These are phyloP conservation scores for Exobasidium cylindrosporum DNA, from an alignment of 1,284 basidiomycete species.

Conservation along the genomic window DNA sequence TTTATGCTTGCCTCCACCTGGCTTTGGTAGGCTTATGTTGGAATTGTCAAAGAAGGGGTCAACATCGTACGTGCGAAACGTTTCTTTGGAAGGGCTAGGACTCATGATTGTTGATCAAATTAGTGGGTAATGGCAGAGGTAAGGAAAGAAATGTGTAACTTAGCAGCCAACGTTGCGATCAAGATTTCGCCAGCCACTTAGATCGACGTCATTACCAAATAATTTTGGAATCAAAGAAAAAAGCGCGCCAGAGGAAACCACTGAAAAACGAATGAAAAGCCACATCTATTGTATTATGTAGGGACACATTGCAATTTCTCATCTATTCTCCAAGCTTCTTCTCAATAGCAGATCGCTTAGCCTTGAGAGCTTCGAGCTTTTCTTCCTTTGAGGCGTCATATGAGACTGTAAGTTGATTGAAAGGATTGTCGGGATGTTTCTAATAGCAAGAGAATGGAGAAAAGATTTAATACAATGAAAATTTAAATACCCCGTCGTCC, in stretches of 20 bases:
- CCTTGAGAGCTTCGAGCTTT: constrained; percentile 68
- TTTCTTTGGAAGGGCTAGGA: neutral
- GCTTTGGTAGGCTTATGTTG: constrained; percentile 21
- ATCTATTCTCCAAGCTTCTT: constrained; percentile 29
- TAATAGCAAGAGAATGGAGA: neutral
- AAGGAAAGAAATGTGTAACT: too few relatives aligned
- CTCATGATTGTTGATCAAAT: neutral
- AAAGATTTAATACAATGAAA: neutral
- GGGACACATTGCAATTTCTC: neutral
- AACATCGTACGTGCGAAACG: constrained; percentile 22
- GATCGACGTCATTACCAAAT: too few relatives aligned
- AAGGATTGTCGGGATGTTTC: constrained; percentile 85
- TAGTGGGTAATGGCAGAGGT: too few relatives aligned
- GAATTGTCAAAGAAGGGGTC: constrained; percentile 38
- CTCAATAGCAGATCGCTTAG: constrained; percentile 49
- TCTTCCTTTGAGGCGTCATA: constrained; percentile 82
- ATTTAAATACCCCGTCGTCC: too few relatives aligned
- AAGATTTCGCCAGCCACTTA: too few relatives aligned
- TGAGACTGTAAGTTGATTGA: constrained; percentile 60
- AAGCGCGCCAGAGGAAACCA: too few relatives aligned
- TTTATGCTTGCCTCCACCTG: constrained; percentile 14
- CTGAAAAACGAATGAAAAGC: too few relatives aligned
- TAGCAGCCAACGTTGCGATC: too few relatives aligned
- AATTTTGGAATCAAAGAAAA: too few relatives aligned
- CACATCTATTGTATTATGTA: neutral